These are phyloP conservation scores for Knoxdaviesia capensis DNA, from an alignment of 2,329 filamentous ascomycete species.

Conservation along the genomic window DNA sequence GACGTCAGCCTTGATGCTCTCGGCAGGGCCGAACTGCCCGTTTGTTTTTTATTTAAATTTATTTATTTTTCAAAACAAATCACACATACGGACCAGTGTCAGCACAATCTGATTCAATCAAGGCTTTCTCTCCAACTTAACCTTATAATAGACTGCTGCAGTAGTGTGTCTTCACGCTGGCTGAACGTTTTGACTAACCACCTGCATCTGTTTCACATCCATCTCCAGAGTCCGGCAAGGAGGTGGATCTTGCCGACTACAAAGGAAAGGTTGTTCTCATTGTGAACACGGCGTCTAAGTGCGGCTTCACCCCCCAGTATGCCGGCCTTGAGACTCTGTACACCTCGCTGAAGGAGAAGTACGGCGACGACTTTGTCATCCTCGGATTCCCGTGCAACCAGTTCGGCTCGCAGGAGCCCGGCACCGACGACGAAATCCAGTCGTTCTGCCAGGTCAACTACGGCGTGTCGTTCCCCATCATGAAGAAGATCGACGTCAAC, in stretches of 20 bases:
- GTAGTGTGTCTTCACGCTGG: too few relatives aligned
- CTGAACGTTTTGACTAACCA: too few relatives aligned
- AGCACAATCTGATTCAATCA: not conserved
- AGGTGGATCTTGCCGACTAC: slow-evolving; percentile 50
- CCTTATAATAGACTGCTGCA: not conserved
- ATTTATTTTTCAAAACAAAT: not conserved
- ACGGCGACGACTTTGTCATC: slow-evolving; percentile 63
- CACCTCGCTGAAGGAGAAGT: slow-evolving; percentile 48
- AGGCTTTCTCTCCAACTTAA: not conserved
- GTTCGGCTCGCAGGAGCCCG: slow-evolving; percentile 81
- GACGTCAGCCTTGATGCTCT: too few relatives aligned
- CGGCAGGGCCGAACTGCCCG: too few relatives aligned
- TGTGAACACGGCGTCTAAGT: slow-evolving; percentile 97
- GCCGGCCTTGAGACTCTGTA: slow-evolving; percentile 78
- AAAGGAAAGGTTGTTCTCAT: slow-evolving; percentile 86
- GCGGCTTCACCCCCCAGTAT: slow-evolving; percentile 95
- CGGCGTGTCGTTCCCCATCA: slow-evolving; percentile 75
- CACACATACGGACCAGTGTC: not conserved
- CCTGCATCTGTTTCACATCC: slow-evolving; percentile 1
- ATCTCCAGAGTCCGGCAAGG: slow-evolving; percentile 32
- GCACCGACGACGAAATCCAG: slow-evolving; percentile 62
- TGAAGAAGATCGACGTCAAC: slow-evolving; percentile 89
- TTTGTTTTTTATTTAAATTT: too few relatives aligned
- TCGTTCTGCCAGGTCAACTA: slow-evolving; percentile 85
- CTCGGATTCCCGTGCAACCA: slow-evolving; percentile 98